A percentile compares a stretch with the other conserved stretches of the same genome.
These are phyloP conservation scores for Aspergillus fischeri DNA, from an alignment of 2,329 filamentous ascomycete genomes.

Conservation along the genomic window DNA sequence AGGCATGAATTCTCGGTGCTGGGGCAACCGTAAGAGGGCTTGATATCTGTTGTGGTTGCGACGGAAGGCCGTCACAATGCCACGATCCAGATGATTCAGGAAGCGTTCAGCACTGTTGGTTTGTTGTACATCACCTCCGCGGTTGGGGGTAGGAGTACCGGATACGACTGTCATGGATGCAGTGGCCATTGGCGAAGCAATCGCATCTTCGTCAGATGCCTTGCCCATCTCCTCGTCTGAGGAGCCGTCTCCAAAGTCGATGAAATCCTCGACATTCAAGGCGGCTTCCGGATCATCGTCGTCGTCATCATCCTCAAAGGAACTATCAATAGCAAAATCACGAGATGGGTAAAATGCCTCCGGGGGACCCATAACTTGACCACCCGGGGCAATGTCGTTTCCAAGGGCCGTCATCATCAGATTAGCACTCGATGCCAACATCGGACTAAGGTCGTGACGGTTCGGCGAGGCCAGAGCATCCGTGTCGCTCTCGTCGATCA, in stretches of 20 bases:
- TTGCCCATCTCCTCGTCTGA: conserved; percentile 60
- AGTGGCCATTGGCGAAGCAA: conserved; percentile 44
- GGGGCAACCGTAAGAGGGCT: conserved; percentile 45
- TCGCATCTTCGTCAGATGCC: conserved; percentile 42
- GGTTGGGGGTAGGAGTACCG: conserved; percentile 35
- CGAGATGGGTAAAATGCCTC: conserved; percentile 72
- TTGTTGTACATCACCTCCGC: conserved; percentile 26
- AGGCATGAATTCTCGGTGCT: conserved; percentile 43
- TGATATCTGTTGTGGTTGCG: conserved; percentile 51
- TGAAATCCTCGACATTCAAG: conserved; percentile 66
- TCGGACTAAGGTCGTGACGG: conserved; percentile 44
- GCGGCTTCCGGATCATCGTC: conserved; percentile 61
- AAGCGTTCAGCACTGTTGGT: conserved; percentile 47
- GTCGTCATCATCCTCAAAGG: conserved; percentile 58
- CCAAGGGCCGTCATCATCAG: conserved; percentile 74
- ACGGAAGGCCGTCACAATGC: conserved; percentile 75
- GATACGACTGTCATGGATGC: conserved; percentile 34
- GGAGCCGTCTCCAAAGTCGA: conserved; percentile 60
- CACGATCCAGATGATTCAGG: conserved; percentile 64
- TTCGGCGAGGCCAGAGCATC: conserved; percentile 39
- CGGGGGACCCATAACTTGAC: conserved; percentile 65
- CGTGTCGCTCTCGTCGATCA: conserved; percentile 43
- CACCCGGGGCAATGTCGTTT: conserved; percentile 46
- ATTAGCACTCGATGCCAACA: conserved; percentile 65
- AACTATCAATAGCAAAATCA: conserved; percentile 53